Conservation (phyloP, 2,329 filamentous ascomycete genomes). For the Sphaerulina vaccinii region DNA sequence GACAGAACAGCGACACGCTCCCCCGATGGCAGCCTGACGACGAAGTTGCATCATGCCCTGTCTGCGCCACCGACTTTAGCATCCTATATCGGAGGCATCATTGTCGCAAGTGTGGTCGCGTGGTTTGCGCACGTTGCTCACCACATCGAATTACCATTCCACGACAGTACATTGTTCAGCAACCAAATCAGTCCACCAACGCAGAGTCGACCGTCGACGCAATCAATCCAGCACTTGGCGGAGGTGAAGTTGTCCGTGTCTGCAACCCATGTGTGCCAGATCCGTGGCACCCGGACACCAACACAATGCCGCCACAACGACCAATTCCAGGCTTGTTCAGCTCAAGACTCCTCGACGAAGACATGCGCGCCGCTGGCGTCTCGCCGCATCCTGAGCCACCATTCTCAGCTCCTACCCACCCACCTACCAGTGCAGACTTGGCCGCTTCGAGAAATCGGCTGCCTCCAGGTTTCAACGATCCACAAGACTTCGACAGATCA, state of each 20-base stretch:
- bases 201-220: slow-evolving; percentile 5
- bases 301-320: not conserved
- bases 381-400: not conserved
- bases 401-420: not conserved
- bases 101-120: slow-evolving; percentile 90
- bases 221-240: slow-evolving; percentile 55
- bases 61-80: slow-evolving; percentile 76
- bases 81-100: slow-evolving; percentile 90
- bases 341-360: not conserved
- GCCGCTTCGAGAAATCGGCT: not conserved
- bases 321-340: not conserved
- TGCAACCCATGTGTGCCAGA: slow-evolving; percentile 74
- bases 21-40: slow-evolving; percentile 87
- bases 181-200: slow-evolving; percentile 48
- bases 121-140: slow-evolving; percentile 86
- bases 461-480: not conserved
- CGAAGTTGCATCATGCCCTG: slow-evolving; percentile 79
- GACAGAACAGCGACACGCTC: slow-evolving; percentile 46
- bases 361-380: too few species aligned
- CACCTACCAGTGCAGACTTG: not conserved
- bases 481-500: slow-evolving; percentile 4
- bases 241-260: slow-evolving; percentile 66
- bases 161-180: slow-evolving; percentile 85
- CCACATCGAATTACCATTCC: slow-evolving; percentile 95
- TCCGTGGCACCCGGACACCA: slow-evolving; percentile 40